phyloP scores from a whole-genome alignment of 805 yeast genomes.

The Yarrowia divulgata region DNA sequence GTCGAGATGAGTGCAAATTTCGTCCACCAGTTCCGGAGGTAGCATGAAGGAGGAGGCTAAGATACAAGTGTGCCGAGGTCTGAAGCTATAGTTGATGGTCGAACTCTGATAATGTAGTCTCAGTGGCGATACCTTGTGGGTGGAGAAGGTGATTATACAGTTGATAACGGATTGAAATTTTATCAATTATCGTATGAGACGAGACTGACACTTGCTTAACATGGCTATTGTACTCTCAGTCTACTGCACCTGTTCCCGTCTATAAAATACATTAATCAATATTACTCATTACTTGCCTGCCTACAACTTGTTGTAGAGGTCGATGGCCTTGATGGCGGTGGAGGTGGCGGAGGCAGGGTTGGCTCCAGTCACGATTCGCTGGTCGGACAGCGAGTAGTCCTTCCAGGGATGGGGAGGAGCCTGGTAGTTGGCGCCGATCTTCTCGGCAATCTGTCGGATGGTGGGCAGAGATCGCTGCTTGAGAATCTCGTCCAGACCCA shows the following conservation, averaged over 20 bases:
- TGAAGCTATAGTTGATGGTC: too few relatives aligned
- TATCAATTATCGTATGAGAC: too few relatives aligned
- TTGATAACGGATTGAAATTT: too few relatives aligned
- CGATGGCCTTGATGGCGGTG: constrained; percentile 53
- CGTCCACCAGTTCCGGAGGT: background rate
- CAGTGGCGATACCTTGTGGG: too few relatives aligned
- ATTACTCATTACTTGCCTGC: background rate
- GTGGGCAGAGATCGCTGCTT: constrained; percentile 54
- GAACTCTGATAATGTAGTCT: too few relatives aligned
- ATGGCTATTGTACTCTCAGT: too few relatives aligned
- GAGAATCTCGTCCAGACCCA: constrained; percentile 46
- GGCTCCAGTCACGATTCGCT: constrained; percentile 68
- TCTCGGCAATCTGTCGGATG: constrained; percentile 44
- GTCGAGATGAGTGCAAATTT: background rate
- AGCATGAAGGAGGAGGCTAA: background rate
- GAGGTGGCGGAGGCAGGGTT: constrained; percentile 67
- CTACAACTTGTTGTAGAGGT: constrained; percentile 29
- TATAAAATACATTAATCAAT: constrained; percentile 18
- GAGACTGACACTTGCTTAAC: too few relatives aligned
- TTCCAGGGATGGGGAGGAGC: constrained; percentile 63
- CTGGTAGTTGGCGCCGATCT: constrained; percentile 55
- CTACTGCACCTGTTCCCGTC: too few relatives aligned
- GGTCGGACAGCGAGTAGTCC: constrained; percentile 61
- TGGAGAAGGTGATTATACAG: too few relatives aligned
- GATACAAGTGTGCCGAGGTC: too few relatives aligned